phyloP scores from a whole-genome alignment of 768 basidiomycete genomes.

The Sarcomyxa edulis region DNA sequence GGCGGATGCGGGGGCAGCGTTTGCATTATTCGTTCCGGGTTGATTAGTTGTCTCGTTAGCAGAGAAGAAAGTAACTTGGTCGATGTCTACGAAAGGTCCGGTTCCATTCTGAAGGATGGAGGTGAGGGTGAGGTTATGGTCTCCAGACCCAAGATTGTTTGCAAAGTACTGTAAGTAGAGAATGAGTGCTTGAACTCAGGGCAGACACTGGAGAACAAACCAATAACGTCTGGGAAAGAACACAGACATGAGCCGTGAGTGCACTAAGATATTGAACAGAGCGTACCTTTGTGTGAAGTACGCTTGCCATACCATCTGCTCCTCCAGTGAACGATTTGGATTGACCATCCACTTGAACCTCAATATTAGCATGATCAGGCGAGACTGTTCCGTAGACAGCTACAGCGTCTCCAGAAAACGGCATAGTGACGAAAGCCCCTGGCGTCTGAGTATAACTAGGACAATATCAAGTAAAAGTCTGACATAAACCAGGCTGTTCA shows the following conservation, averaged over 20 bases:
- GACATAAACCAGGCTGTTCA: neutral
- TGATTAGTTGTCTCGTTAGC: slow-evolving; percentile 6
- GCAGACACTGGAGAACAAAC: slow-evolving; percentile 5
- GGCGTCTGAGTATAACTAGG: slow-evolving; percentile 33
- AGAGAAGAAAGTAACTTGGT: slow-evolving; percentile 30
- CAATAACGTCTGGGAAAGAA: slow-evolving; percentile 10
- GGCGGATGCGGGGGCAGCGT: too few species aligned
- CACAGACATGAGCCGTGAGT: slow-evolving; percentile 20
- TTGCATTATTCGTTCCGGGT: too few species aligned
- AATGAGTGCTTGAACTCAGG: too few species aligned
- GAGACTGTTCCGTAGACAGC: slow-evolving; percentile 49
- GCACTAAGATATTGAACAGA: slow-evolving; percentile 14
- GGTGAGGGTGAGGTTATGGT: slow-evolving; percentile 34
- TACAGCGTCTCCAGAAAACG: slow-evolving; percentile 47
- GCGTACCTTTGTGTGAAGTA: slow-evolving; percentile 27
- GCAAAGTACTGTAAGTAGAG: slow-evolving; percentile 31
- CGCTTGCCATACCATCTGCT: slow-evolving; percentile 24
- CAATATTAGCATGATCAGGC: slow-evolving; percentile 43
- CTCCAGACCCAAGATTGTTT: slow-evolving; percentile 28
- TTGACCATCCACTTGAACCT: slow-evolving; percentile 39
- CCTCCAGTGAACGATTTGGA: slow-evolving; percentile 28
- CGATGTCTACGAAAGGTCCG: slow-evolving; percentile 22
- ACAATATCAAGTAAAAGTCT: neutral
- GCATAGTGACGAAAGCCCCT: slow-evolving; percentile 35
- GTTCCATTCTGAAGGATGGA: slow-evolving; percentile 22